Evolutionary conservation across 805 yeast species (phyloP).

Genomic region (Wickerhamomyces subpelliculosus): DNA sequence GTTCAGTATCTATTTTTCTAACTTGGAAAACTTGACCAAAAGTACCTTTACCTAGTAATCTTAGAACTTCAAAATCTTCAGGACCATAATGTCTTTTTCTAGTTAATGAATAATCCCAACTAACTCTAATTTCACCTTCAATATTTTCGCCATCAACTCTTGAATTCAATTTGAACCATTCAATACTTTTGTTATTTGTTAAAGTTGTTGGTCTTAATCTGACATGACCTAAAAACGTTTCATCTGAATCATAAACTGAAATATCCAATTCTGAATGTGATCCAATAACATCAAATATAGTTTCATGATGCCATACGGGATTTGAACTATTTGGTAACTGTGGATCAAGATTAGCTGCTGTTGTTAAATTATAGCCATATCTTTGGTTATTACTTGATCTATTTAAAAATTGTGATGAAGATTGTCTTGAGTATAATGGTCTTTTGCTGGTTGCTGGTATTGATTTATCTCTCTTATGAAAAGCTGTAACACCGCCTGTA

Average conservation of each 20-base stretch:
- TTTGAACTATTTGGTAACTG: conserved; percentile 36
- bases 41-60: conserved; percentile 92
- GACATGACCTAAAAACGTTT: conserved; percentile 81
- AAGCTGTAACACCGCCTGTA: not conserved
- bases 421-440: conserved; percentile 37
- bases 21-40: conserved; percentile 98
- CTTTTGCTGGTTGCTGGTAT: conserved; percentile 22
- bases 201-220: conserved; percentile 56
- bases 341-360: conserved; percentile 3
- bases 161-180: conserved; percentile 71
- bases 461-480: conserved; percentile 9
- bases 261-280: conserved; percentile 78
- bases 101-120: conserved; percentile 64
- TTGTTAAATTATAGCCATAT: conserved; percentile 1
- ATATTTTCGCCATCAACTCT: conserved; percentile 73
- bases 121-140: conserved; percentile 69
- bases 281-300: conserved; percentile 87
- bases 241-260: conserved; percentile 88
- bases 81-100: conserved; percentile 83
- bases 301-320: conserved; percentile 90
- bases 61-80: conserved; percentile 84
- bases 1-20: conserved; percentile 77
- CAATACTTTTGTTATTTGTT: conserved; percentile 31
- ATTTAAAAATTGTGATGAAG: conserved; percentile 34
- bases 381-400: no score